These are phyloP conservation scores for Boehmeria nivea DNA, from an alignment of 306 rosid genomes.

Conservation along the genomic window DNA sequence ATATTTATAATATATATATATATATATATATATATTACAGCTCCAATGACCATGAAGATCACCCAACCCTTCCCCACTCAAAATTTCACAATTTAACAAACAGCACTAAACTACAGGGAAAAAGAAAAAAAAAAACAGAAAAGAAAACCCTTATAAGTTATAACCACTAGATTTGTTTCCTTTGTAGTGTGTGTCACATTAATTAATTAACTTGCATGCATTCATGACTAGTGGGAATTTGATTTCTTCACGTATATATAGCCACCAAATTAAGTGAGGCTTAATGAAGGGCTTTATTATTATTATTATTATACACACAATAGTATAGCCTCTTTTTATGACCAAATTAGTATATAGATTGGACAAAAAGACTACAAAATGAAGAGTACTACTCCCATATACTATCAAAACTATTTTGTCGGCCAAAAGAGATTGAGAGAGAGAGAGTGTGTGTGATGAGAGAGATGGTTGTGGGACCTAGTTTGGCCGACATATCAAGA, in stretches of 20 bases:
- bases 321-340: slow-evolving; percentile 26
- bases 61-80: background rate
- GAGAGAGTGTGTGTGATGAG: too few relatives aligned
- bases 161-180: too few relatives aligned
- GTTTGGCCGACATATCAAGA: slow-evolving; percentile 38
- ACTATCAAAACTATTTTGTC: slow-evolving; percentile 43
- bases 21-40: too few relatives aligned
- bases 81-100: background rate
- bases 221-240: background rate
- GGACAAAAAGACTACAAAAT: slow-evolving; percentile 5
- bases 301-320: too few relatives aligned
- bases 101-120: background rate
- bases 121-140: background rate
- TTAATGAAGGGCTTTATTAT: too few relatives aligned
- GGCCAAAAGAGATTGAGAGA: slow-evolving; percentile 23
- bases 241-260: background rate
- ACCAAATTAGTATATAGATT: slow-evolving; percentile 3
- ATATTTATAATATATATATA: background rate
- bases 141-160: too few relatives aligned
- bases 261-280: too few relatives aligned
- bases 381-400: background rate
- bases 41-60: background rate
- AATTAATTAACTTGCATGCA: background rate
- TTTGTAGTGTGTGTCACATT: too few relatives aligned
- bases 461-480: slow-evolving; percentile 27